A percentile compares a stretch with the other conserved stretches of the same genome.
These are phyloP conservation scores for Paraphysoderma sedebokerense DNA, from an alignment of 371 early-diverging fungal species.

Conservation along the genomic window DNA sequence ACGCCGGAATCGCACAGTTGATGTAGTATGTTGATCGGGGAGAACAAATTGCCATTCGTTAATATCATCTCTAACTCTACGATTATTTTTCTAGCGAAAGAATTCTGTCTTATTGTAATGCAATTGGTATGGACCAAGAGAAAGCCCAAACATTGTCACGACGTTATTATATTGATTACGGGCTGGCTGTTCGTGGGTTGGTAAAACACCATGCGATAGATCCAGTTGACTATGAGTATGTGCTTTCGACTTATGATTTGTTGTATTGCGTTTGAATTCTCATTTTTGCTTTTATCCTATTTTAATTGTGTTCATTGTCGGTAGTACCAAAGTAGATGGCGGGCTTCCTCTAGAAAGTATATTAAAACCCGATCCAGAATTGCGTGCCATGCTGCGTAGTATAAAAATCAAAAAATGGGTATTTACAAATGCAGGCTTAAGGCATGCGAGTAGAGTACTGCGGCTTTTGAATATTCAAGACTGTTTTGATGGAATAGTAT, in stretches of 20 bases:
- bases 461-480: not conserved
- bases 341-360: slow-evolving; percentile 47
- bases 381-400: slow-evolving; percentile 40
- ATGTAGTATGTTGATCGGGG: too few relatives aligned
- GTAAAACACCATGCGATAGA: slow-evolving; percentile 33
- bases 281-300: slow-evolving; percentile 1
- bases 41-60: too few relatives aligned
- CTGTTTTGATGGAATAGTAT: not conserved
- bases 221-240: not conserved
- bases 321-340: slow-evolving; percentile 52
- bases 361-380: slow-evolving; percentile 34
- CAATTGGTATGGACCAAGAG: too few relatives aligned
- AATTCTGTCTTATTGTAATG: too few relatives aligned
- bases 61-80: too few relatives aligned
- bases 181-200: slow-evolving; percentile 60
- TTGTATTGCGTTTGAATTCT: not conserved
- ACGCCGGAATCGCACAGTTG: too few relatives aligned
- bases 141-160: too few relatives aligned
- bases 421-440: slow-evolving; percentile 63
- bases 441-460: slow-evolving; percentile 15
- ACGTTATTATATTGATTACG: slow-evolving; percentile 56
- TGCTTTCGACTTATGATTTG: slow-evolving; percentile 5
- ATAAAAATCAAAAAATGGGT: slow-evolving; percentile 50
- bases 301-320: not conserved
- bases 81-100: too few relatives aligned